Base-by-base conservation (phyloP, 352 stramenopile genomes). In the Pythium dissimile region DNA sequence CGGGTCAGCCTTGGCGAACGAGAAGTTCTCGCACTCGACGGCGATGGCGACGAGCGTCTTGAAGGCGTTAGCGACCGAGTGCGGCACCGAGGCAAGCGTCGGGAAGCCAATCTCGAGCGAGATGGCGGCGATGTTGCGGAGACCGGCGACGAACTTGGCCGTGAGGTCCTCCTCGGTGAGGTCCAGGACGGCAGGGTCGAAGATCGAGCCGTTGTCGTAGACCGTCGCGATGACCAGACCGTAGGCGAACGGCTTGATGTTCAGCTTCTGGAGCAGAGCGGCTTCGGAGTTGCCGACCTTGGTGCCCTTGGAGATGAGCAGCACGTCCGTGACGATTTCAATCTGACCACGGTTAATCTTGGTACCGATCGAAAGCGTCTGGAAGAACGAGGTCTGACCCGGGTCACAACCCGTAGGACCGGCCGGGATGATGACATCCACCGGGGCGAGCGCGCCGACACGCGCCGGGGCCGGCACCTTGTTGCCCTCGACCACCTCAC, bases 301-400 rank as follows among this genome's bases (percentile, higher is more conserved):
- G 24, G 99, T 92, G 57, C 97, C 97, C 70, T 89, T 91, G 54
- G 84, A 83, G 63, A 98, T 97, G 28, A 99, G 78, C 41, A 98
- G 70, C 54, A 99, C 96, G 67, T 98, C 92, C 51, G 89, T 90
- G 39, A 97, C 95, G 79, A 99, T 99, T 77, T 99, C 97, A 95
- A 99, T 99, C 80, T 99, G 97, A 90, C 96, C 97, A 73, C 96
- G 97, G 64, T 96, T 90, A 97, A 99, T 99, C 92, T 99, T 99
- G 69, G 97, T 99, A 64, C 93, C 88, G 72, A 99, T 99, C 69
- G 90, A 82, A 59, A 99, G 86, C 37, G 97, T 98, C 80, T 99
- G 97, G 96, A 99, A 99, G 80, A 99, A 99, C 27, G 92, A 95
- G 31, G 97, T 99, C 82, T 99, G 97, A 86, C 96, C 97, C 56